Percentiles rank a stretch among this genome's conserved stretches.
Evolutionary conservation across 495 filamentous ascomycete genomes (phyloP).

Genomic region (Penicillium riverlandense): DNA sequence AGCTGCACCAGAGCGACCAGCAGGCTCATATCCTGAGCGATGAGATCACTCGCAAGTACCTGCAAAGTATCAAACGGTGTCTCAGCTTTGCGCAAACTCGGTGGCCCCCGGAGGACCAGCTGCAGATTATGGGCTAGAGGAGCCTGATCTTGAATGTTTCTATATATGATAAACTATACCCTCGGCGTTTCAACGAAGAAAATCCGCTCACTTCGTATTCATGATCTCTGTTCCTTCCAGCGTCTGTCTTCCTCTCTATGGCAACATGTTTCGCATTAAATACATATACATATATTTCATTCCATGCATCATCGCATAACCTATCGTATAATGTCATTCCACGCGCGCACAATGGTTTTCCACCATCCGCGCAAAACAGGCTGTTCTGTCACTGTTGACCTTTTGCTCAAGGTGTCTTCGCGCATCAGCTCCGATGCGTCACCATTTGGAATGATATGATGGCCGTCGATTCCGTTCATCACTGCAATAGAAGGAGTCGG

Average conservation of each 20-base stretch:
- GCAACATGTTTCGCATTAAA: too few relatives aligned
- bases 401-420: conserved; percentile 18
- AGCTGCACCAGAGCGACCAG: conserved; percentile 81
- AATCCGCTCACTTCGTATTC: not conserved
- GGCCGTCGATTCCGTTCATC: conserved; percentile 38
- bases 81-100: conserved; percentile 93
- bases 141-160: not conserved
- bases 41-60: conserved; percentile 86
- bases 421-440: conserved; percentile 6
- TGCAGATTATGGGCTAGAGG: conserved; percentile 88
- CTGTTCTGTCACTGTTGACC: conserved; percentile 8
- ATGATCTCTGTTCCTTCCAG: too few relatives aligned
- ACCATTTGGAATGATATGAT: conserved; percentile 20
- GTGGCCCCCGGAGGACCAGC: conserved; percentile 88
- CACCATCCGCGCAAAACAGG: conserved; percentile 15
- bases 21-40: conserved; percentile 96
- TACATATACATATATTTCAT: too few relatives aligned
- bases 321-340: conserved; percentile 13
- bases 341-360: conserved; percentile 14
- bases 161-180: conserved; percentile 2
- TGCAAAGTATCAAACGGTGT: conserved; percentile 97
- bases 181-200: not conserved
- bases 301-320: conserved; percentile 29
- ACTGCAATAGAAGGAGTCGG: conserved; percentile 20
- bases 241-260: too few relatives aligned